Percentiles rank a stretch among this genome's conserved stretches.
phyloP scores from a whole-genome alignment of 208 protist genomes.

The Acanthamoeba lenticulata region DNA sequence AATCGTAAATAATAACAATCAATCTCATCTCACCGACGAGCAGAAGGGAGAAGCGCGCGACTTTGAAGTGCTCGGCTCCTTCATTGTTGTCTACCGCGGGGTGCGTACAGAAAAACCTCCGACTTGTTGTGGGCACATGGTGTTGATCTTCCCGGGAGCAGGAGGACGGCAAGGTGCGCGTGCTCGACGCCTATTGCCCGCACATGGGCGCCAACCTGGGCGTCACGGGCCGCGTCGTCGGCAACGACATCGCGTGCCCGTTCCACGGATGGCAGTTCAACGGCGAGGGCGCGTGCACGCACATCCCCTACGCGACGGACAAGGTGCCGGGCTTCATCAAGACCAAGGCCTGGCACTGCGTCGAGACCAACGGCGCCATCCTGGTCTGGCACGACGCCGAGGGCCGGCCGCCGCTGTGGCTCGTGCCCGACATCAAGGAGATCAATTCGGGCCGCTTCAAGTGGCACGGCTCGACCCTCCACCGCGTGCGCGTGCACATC shows the following conservation, averaged over 20 bases:
- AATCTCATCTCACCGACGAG: background rate
- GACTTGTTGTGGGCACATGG: too few species aligned
- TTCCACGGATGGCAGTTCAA: conserved; percentile 74
- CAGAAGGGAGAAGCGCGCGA: conserved; percentile 27
- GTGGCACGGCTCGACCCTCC: conserved; percentile 42
- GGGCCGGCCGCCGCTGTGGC: conserved; percentile 36
- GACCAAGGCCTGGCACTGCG: background rate
- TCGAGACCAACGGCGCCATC: conserved; percentile 54
- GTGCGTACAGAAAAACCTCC: background rate
- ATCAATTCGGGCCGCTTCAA: conserved; percentile 45
- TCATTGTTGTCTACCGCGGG: conserved; percentile 52
- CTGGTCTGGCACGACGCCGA: conserved; percentile 62
- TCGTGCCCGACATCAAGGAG: conserved; percentile 7
- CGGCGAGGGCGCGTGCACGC: conserved; percentile 63
- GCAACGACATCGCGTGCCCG: conserved; percentile 64
- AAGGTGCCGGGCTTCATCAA: conserved; percentile 52
- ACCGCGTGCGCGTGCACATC: conserved; percentile 61
- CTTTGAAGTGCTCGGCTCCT: conserved; percentile 45
- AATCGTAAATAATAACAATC: too few species aligned
- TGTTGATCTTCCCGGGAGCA: background rate
- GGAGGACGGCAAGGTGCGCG: conserved; percentile 27
- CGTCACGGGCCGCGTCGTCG: conserved; percentile 47
- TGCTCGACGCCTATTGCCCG: conserved; percentile 72
- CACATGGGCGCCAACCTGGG: conserved; percentile 76
- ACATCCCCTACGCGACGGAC: conserved; percentile 70